Conservation (phyloP, 768 basidiomycete species). For the Gyrodon lividus region DNA sequence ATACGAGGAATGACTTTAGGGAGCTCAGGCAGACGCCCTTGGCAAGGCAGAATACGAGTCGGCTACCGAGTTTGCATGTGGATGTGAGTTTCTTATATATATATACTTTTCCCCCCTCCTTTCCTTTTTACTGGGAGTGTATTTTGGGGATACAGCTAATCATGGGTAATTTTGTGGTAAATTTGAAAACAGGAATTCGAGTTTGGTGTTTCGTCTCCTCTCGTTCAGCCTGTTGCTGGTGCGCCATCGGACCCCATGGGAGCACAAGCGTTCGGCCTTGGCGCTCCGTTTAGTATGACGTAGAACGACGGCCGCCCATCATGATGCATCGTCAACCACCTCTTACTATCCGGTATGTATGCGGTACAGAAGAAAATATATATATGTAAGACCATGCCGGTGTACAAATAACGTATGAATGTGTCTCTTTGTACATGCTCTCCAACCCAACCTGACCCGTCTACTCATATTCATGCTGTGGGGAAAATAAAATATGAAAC, state of each 20-base stretch:
- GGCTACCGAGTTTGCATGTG: conserved; percentile 84
- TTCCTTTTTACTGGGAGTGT: conserved; percentile 2
- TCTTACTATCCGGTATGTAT: neutral
- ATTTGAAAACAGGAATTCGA: conserved; percentile 33
- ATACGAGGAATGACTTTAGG: conserved; percentile 78
- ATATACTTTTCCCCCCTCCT: conserved; percentile 1
- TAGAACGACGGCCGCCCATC: neutral
- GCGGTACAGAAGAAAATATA: neutral
- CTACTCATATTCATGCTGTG: neutral
- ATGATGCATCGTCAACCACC: neutral
- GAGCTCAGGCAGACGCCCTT: conserved; percentile 66
- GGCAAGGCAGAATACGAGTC: conserved; percentile 79
- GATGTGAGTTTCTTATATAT: conserved; percentile 48
- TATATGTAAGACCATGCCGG: neutral
- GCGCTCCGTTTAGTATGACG: conserved; percentile 29
- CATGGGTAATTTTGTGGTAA: neutral
- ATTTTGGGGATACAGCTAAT: conserved; percentile 9
- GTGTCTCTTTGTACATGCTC: neutral
- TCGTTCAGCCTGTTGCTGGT: conserved; percentile 21
- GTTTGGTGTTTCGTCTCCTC: conserved; percentile 32
- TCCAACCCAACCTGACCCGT: neutral
- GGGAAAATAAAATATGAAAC: conserved; percentile 3
- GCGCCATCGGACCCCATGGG: conserved; percentile 22
- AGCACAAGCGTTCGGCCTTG: conserved; percentile 25
- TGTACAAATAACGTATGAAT: conserved; percentile 4